Base-by-base conservation (phyloP, 805 yeast genomes). In the Candida ulmi region DNA sequence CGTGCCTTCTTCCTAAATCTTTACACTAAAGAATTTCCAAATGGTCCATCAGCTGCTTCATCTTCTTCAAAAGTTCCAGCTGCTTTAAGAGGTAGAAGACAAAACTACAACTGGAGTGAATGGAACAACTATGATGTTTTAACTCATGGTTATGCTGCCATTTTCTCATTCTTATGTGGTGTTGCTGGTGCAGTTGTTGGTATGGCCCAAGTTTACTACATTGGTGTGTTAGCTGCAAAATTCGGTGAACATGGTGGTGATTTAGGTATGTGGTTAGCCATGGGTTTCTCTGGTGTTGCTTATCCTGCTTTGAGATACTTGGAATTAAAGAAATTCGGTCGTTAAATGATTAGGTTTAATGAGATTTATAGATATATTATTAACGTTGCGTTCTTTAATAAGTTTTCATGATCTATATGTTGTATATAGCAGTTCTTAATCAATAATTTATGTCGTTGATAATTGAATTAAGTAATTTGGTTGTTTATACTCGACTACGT, bases 121-220 rank as follows among this genome's bases (percentile, higher is more conserved):
- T 88, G 95, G 93, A 76, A 87, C 57, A 74, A 80, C 46, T 66
- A 66, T 33, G 57, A 55, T 4, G 67, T 69, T 15, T 68, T 86
- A 47, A 83, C 95, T 0, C 64, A 71, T 40, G 93, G 95, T 3
- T 64, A 66, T 36, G 95, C 95, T 1, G 83, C 95, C 0, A 61
- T 80, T 3, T 50, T 70, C 16, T 72, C 88, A 2, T 86, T 86
- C 50, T 50, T 74, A 3, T 62, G 72, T 39, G 96, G 95, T 33
- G 80, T 80, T 15, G 83, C 76, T 0, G 95, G 95, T 35, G 95
- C 87, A 1, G 87, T 83, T 3, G 63, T 87, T 17, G 95, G 95
- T 7, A 88, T 88, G 96, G 72, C 84, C 19, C 96, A 88, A 58
- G 83, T 79, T 7, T 88, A 88, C 61, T 88, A 83, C 71, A 67